Evolutionary conservation across 225 moss, liverwort and hornwort species (phyloP).

Genomic region (Physcomitrellopsis africana): DNA sequence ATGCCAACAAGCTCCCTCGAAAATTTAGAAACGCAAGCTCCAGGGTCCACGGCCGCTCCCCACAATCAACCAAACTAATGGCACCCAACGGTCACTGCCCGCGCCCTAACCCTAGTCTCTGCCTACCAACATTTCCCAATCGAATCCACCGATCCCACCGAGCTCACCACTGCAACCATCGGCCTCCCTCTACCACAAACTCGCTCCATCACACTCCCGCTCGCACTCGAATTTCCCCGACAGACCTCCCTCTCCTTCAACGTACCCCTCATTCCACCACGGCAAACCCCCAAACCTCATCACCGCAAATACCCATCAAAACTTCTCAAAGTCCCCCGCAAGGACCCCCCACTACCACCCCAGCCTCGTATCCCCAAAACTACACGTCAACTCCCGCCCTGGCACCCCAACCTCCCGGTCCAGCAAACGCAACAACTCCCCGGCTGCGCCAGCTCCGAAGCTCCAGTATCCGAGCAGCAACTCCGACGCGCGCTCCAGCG

Average conservation of each 20-base stretch:
- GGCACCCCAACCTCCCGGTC: neutral
- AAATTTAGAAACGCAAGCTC: neutral
- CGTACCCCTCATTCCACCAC: neutral
- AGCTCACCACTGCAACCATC: neutral
- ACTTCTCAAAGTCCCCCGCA: conserved; percentile 13
- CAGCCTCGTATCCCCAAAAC: neutral
- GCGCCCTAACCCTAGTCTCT: conserved; percentile 35
- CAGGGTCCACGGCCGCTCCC: neutral
- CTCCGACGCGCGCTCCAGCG: neutral
- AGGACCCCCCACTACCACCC: neutral
- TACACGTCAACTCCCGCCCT: neutral
- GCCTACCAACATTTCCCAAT: neutral
- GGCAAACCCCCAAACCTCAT: neutral
- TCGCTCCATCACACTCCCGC: conserved; percentile 18
- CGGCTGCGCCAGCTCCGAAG: neutral
- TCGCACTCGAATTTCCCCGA: neutral
- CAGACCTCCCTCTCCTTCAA: neutral
- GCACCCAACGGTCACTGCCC: conserved; percentile 34
- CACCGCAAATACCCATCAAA: conserved; percentile 3
- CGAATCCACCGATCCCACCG: neutral
- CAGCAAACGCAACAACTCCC: neutral
- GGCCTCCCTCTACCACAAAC: neutral
- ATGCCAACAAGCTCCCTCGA: conserved; percentile 37
- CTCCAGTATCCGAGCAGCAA: neutral
- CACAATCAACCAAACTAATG: neutral